A percentile compares a stretch with the other conserved stretches of the same genome.
Evolutionary conservation across 495 filamentous ascomycete species (phyloP).

Genomic region (Jackrogersella multiformis): DNA sequence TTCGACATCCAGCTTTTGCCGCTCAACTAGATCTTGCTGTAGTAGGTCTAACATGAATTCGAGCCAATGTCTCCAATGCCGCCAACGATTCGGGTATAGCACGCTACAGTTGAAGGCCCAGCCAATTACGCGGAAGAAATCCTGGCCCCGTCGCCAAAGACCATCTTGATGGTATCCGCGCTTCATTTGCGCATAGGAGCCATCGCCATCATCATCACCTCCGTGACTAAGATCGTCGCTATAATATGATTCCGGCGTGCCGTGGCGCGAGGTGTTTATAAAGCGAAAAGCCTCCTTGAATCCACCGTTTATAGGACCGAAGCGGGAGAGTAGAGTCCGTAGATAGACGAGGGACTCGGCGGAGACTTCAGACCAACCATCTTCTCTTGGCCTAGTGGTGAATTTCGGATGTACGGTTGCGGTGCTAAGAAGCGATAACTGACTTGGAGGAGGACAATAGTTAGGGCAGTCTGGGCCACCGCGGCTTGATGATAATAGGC

Average conservation of each 20-base stretch:
- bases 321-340: constrained; percentile 49
- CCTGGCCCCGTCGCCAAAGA: constrained; percentile 75
- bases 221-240: constrained; percentile 38
- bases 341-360: constrained; percentile 53
- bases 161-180: constrained; percentile 61
- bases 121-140: constrained; percentile 90
- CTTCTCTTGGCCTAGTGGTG: constrained; percentile 58
- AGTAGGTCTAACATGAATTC: constrained; percentile 80
- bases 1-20: constrained; percentile 51
- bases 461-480: constrained; percentile 50
- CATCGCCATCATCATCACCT: constrained; percentile 53
- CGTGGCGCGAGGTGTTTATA: constrained; percentile 8
- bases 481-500: constrained; percentile 62
- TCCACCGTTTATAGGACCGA: constrained; percentile 56
- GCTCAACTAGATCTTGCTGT: constrained; percentile 75
- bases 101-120: constrained; percentile 95
- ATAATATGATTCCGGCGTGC: constrained; percentile 28
- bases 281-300: constrained; percentile 49
- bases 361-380: constrained; percentile 48
- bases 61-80: constrained; percentile 83
- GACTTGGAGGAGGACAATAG: constrained; percentile 60
- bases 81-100: constrained; percentile 74
- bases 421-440: constrained; percentile 73
- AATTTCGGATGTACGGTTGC: constrained; percentile 75
- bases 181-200: constrained; percentile 64